Conservation (phyloP, 768 basidiomycete species). For the Boletus subcaerulescens region DNA sequence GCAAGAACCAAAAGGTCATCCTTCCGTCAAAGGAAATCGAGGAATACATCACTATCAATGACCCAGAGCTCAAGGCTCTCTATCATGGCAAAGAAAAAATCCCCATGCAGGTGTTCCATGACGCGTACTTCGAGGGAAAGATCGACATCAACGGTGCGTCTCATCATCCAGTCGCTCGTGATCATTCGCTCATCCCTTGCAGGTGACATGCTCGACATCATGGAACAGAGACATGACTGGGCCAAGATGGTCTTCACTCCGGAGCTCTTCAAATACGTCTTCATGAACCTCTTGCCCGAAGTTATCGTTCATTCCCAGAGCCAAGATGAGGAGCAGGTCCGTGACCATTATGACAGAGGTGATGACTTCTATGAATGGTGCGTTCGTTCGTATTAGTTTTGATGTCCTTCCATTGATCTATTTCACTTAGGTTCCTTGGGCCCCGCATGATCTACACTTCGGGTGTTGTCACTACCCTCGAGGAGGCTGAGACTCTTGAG, state of each 20-base stretch:
- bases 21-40: slow-evolving; percentile 85
- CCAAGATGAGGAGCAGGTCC: slow-evolving; percentile 95
- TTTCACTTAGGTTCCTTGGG: slow-evolving; percentile 72
- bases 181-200: background rate
- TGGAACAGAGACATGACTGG: slow-evolving; percentile 97
- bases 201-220: slow-evolving; percentile 91
- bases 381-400: background rate
- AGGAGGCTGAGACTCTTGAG: slow-evolving; percentile 79
- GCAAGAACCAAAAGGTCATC: slow-evolving; percentile 81
- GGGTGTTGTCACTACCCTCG: slow-evolving; percentile 74
- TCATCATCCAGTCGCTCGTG: background rate
- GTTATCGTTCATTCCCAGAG: slow-evolving; percentile 86
- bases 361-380: slow-evolving; percentile 94
- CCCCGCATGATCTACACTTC: slow-evolving; percentile 98
- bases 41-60: slow-evolving; percentile 89
- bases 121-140: slow-evolving; percentile 95
- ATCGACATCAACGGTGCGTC: slow-evolving; percentile 88
- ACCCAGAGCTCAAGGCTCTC: slow-evolving; percentile 70
- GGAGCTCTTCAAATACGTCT: slow-evolving; percentile 92
- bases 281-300: slow-evolving; percentile 86
- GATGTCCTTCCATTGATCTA: background rate
- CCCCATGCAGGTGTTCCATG: slow-evolving; percentile 96
- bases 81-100: slow-evolving; percentile 90
- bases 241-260: slow-evolving; percentile 86
- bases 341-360: slow-evolving; percentile 94